Evolutionary conservation across 192 early-diverging fungal species (phyloP), one percentile per base, ranked within the genome.

Genomic region (Entrophospora sp.): DNA sequence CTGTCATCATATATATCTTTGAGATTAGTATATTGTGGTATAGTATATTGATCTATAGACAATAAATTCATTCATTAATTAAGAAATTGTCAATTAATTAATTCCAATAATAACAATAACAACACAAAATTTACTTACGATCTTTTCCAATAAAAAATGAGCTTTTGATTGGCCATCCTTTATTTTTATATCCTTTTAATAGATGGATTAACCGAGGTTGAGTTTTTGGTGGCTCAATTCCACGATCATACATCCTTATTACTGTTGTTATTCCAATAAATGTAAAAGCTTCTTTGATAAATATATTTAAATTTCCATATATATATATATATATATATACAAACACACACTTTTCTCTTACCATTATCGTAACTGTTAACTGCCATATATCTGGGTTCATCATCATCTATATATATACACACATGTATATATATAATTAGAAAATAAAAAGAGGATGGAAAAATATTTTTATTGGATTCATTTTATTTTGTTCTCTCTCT

Each of bases 141-240:
- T 88, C 90, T 76, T 73, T 79, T 38, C 79, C 78, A 10, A 81
- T 76, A 58, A 87, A 85, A 59, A 94, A 95, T 0, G 91, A 87
- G 40, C 85, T 88, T 70, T 90, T 93, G 66, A 97, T 94, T 2
- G 95, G 93, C 92, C 92, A 97, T 75, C 95, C 93, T 64, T 90
- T 91, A 73, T 92, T 94, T 66, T 91, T 91, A 71, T 90, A 87
- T 1, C 95, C 95, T 48, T 93, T 95, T 36, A 97, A 77, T 12
- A 89, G 81, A 67, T 93, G 90, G 4, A 90, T 81, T 14, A 90
- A 74, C 14, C 89, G 81, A 30, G 83, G 79, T 14, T 74, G 61
- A 18, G 83, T 85, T 46, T 81, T 83, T 18, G 90, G 90, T 35
- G 91, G 87, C 53, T 86, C 80, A 57, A 89, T 84, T 5, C 91